Percentiles rank a stretch among this genome's conserved stretches.
These are phyloP conservation scores for Neotropicomus parvogracilis DNA, from an alignment of 1,284 basidiomycete species.

Conservation along the genomic window DNA sequence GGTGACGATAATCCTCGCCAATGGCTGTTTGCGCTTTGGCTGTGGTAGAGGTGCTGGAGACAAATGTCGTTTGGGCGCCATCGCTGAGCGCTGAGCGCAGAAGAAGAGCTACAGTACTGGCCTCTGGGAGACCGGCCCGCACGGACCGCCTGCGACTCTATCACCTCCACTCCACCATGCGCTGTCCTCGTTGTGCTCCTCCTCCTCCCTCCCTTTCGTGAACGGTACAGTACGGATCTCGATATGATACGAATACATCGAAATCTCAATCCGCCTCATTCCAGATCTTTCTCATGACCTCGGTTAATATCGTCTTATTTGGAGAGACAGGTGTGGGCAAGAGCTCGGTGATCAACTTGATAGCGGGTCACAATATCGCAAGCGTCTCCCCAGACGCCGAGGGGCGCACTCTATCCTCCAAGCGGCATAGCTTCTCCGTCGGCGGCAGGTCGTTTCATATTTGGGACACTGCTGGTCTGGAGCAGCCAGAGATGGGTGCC, in stretches of 20 bases:
- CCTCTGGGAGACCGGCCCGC: constrained; percentile 15
- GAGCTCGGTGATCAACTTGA: constrained; percentile 29
- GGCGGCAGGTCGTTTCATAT: constrained; percentile 19
- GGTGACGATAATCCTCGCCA: constrained; percentile 12
- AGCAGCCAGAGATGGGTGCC: constrained; percentile 31
- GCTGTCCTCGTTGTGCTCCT: no score
- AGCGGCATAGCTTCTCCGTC: constrained; percentile 21
- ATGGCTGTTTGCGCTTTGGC: constrained; percentile 52
- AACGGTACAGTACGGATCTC: constrained; percentile 12
- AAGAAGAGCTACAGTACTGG: neutral
- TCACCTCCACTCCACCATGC: no score
- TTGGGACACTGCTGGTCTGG: constrained; percentile 39
- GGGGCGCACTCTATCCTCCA: constrained; percentile 25
- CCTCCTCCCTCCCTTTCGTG: neutral
- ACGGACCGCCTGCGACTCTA: constrained; percentile 8
- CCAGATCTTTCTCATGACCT: constrained; percentile 19
- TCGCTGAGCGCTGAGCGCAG: constrained; percentile 29
- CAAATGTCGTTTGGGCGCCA: constrained; percentile 44
- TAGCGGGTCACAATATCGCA: constrained; percentile 22
- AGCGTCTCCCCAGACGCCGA: constrained; percentile 15
- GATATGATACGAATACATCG: constrained; percentile 2
- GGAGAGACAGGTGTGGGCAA: constrained; percentile 27
- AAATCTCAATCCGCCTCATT: neutral
- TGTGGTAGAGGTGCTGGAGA: constrained; percentile 50
- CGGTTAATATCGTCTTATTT: constrained; percentile 27